Evolutionary conservation across 2,329 filamentous ascomycete species (phyloP), one percentile per base, ranked within the genome.

Genomic region (Colletotrichum kahawae): DNA sequence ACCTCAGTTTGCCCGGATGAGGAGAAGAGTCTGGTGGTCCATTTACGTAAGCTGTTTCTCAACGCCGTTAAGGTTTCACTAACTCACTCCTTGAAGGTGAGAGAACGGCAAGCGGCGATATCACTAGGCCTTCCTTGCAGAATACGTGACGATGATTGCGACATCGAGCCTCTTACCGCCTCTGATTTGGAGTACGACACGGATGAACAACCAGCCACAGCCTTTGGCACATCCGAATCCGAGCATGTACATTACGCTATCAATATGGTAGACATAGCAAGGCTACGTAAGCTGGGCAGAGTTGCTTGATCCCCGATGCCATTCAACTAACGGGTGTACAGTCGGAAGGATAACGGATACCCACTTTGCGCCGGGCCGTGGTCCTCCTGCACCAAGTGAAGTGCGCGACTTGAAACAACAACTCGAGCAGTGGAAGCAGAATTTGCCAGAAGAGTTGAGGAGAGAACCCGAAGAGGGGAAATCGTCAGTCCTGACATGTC

Each of bases 21-120:
- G 87, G 77, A 85, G 87, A 71, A 79, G 88, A 7, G 85, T 90
- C 8, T 90, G 88, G 88, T 90, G 89, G 89, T 87, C 88, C 7
- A 84, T 90, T 9, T 90, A 90, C 69, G 74, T 76, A 21, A 70
- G 70, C 43, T 8, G 10, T 21, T 60, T n/a, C 4, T n/a, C 29
- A 4, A 21, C 4, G 0, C 4, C 16, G 3, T 43, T 13, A 14
- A 43, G 3, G 0, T n/a, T 13, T 14, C n/a, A 12, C 2, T 14
- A 2, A 31, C 56, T 63, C 9, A 68, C 43, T 16, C 9, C 1
- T 2, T 4, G 10, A 59, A 85, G 81, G 83, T 84, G 3, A 80
- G 83, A 9, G 84, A 85, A 64, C 76, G 84, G 31, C 84, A 85
- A 69, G 82, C 83, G 1, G 82, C 83, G 1, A 83, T 83, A 6